These are phyloP conservation scores for Phycomyces nitens DNA, from an alignment of 192 early-diverging fungal species.

Conservation along the genomic window DNA sequence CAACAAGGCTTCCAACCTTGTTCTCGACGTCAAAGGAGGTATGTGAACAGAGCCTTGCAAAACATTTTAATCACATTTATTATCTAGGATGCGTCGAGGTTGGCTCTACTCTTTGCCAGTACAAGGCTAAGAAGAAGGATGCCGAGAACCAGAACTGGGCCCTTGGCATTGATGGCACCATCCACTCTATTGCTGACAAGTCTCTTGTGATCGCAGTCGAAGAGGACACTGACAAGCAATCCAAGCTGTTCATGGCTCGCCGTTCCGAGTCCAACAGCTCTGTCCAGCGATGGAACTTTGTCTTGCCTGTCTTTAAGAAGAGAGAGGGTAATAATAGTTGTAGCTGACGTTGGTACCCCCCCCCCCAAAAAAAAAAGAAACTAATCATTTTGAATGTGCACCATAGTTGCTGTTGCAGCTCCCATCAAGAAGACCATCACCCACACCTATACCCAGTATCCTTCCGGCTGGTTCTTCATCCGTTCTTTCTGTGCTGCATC, in stretches of 20 bases:
- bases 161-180: constrained; percentile 21
- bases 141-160: constrained; percentile 32
- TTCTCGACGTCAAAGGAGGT: constrained; percentile 34
- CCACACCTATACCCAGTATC: constrained; percentile 29
- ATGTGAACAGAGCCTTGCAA: neutral
- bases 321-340: constrained; percentile 14
- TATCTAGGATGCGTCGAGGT: constrained; percentile 12
- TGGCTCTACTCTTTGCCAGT: constrained; percentile 22
- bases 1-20: constrained; percentile 38
- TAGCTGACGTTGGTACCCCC: neutral
- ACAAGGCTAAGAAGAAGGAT: constrained; percentile 19
- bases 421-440: constrained; percentile 18
- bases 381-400: neutral
- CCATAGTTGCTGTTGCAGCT: constrained; percentile 11
- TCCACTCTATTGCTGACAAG: constrained; percentile 19
- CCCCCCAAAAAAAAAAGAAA: constrained; percentile 20
- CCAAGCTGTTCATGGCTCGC: constrained; percentile 1
- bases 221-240: neutral
- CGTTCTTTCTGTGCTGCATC: constrained; percentile 12
- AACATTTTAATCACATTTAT: neutral
- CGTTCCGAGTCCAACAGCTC: constrained; percentile 2
- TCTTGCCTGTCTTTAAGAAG: constrained; percentile 34
- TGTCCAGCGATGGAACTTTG: constrained; percentile 33
- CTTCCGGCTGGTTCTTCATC: constrained; percentile 31
- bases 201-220: constrained; percentile 19